A percentile compares a stretch with the other conserved stretches of the same genome.
These are phyloP conservation scores for Pleodorina starrii DNA, from an alignment of 139 green algal species.

Conservation along the genomic window DNA sequence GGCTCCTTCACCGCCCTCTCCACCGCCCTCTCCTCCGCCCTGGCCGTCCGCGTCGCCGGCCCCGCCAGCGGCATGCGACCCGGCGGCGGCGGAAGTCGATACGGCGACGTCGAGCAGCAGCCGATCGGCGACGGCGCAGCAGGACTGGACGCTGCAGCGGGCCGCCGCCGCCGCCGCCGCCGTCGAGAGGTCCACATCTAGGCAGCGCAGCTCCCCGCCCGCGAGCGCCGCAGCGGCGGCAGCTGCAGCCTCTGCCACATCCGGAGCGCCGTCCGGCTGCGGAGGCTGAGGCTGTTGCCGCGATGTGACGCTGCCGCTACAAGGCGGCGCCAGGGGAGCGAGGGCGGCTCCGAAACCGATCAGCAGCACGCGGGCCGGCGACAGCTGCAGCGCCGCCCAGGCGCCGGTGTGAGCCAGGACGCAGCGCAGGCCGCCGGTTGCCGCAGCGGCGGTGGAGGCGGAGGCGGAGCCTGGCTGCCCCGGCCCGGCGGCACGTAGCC, in stretches of 20 bases:
- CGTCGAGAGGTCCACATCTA: neutral
- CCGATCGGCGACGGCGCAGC: neutral
- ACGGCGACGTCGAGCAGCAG: neutral
- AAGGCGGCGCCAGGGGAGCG: neutral
- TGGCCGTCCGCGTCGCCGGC: no score
- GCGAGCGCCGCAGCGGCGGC: neutral
- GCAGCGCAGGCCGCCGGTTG: neutral
- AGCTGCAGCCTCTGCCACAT: no score
- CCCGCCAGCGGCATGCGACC: no score
- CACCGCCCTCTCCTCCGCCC: no score
- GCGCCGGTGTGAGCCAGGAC: neutral
- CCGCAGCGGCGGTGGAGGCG: neutral
- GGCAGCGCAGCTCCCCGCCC: neutral
- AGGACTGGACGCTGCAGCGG: neutral
- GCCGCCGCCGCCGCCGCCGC: neutral
- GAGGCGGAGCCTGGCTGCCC: no score
- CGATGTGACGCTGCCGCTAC: neutral
- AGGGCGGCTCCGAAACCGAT: constrained; percentile 8
- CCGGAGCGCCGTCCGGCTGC: neutral
- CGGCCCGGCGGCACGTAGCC: no score
- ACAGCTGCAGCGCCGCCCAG: neutral
- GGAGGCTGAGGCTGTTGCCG: neutral
- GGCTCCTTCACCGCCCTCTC: no score
- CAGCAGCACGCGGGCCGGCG: neutral
- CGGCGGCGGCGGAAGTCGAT: no score